Conservation (phyloP, 2,329 filamentous ascomycete species). For the Colletotrichum sp. region DNA sequence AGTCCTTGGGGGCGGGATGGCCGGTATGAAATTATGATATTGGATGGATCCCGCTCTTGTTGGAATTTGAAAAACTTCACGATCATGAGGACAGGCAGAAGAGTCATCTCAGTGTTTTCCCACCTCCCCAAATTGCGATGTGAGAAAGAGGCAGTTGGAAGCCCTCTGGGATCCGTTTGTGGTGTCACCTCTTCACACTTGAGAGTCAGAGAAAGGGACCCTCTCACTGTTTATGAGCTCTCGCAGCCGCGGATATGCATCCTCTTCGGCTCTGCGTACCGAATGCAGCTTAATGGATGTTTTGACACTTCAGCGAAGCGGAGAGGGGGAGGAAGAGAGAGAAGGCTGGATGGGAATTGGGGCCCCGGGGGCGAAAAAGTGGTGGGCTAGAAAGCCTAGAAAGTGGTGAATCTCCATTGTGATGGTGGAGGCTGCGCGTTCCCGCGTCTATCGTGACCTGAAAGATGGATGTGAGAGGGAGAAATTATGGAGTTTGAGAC, state of each 20-base stretch:
- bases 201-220: background rate
- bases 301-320: background rate
- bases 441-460: background rate
- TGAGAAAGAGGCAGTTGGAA: background rate
- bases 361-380: background rate
- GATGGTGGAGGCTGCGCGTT: background rate
- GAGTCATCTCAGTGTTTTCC: background rate
- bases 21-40: background rate
- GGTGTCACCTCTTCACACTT: background rate
- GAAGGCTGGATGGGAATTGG: background rate
- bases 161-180: background rate
- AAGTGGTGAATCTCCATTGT: background rate
- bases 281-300: conserved; percentile 12
- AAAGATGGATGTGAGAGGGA: background rate
- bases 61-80: background rate
- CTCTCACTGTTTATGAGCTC: background rate
- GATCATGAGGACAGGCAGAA: background rate
- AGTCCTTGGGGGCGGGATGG: background rate
- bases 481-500: background rate
- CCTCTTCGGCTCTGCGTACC: conserved; percentile 8
- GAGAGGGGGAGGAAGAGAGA: background rate
- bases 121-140: background rate
- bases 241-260: background rate
- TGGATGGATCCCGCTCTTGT: background rate
- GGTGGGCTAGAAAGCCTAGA: background rate